phyloP scores from a whole-genome alignment of 106 monocot genomes.

The Cymbidium sinense region DNA sequence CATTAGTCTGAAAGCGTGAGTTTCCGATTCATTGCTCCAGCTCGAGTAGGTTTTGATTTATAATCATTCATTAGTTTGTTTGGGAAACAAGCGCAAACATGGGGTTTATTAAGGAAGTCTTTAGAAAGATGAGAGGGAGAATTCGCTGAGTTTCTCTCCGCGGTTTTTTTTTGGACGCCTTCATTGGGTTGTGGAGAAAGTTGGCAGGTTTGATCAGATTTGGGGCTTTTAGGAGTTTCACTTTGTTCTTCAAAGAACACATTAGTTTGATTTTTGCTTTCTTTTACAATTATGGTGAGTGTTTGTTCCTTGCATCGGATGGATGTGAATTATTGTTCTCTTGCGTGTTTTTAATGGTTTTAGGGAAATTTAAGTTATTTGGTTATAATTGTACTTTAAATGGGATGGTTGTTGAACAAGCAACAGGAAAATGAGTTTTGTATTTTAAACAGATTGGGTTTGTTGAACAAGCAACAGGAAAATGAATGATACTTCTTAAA shows the following conservation, averaged over 20 bases:
- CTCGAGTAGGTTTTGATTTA: neutral
- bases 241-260: neutral
- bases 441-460: too few species aligned
- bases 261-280: neutral
- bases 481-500: neutral
- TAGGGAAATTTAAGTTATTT: neutral
- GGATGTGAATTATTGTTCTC: neutral
- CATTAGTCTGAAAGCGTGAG: neutral
- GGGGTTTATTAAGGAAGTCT: neutral
- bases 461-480: too few species aligned
- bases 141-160: neutral
- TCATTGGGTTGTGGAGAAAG: too few species aligned
- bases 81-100: neutral
- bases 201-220: neutral
- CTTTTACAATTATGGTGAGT: too few species aligned
- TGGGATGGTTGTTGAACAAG: neutral
- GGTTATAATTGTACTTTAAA: neutral
- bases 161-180: neutral
- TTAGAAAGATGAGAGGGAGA: neutral
- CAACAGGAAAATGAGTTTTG: neutral
- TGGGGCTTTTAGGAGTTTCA: neutral
- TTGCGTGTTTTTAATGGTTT: neutral
- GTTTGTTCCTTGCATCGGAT: too few species aligned
- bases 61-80: neutral
- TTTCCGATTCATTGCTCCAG: neutral